Conservation (phyloP, 768 basidiomycete species). For the Dioszegia aurantiaca region DNA sequence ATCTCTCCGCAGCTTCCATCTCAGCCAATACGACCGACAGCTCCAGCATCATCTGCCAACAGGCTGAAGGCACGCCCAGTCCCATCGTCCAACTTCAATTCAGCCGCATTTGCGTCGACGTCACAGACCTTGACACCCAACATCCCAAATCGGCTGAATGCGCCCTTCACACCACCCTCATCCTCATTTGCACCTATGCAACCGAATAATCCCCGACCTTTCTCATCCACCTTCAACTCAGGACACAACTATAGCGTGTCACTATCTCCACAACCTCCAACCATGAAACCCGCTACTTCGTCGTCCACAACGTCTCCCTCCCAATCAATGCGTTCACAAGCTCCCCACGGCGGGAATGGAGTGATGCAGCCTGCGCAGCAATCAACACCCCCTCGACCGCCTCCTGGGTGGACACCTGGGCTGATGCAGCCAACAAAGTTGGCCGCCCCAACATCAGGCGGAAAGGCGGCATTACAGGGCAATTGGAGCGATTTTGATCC, state of each 20-base stretch:
- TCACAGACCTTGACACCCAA: constrained; percentile 5
- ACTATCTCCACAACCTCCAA: constrained; percentile 34
- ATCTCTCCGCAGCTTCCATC: constrained; percentile 16
- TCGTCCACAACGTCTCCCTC: background rate
- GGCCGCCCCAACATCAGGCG: constrained; percentile 21
- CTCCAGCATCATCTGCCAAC: constrained; percentile 15
- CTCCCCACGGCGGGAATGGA: constrained; percentile 3
- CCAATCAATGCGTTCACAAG: background rate
- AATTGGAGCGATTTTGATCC: constrained; percentile 52
- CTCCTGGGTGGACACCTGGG: constrained; percentile 42
- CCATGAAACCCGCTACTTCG: background rate
- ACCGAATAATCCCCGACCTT: constrained; percentile 9
- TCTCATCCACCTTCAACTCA: background rate
- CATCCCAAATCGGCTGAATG: background rate
- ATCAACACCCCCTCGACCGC: constrained; percentile 29
- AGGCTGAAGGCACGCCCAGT: constrained; percentile 44
- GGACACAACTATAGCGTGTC: constrained; percentile 49
- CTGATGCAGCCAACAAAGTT: constrained; percentile 44
- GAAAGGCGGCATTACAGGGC: constrained; percentile 10
- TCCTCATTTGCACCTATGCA: constrained; percentile 20
- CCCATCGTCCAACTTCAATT: constrained; percentile 43
- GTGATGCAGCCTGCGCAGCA: constrained; percentile 9
- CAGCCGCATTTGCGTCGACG: constrained; percentile 33
- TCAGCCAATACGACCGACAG: constrained; percentile 4
- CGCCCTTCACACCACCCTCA: constrained; percentile 5